phyloP scores from a whole-genome alignment of 306 rosid species.

The Trifolium subterraneum region DNA sequence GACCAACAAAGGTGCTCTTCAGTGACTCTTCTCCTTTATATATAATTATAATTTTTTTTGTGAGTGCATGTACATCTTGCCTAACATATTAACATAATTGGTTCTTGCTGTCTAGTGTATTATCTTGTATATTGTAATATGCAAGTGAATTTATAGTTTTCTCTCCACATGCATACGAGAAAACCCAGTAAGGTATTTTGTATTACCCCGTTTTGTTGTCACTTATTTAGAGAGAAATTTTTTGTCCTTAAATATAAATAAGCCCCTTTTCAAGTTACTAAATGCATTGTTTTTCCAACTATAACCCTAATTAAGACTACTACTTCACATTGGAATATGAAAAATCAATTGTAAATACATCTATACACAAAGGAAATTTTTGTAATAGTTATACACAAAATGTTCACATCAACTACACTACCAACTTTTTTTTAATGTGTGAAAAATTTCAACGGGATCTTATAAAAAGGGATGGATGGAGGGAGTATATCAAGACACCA shows the following conservation, averaged over 20 bases:
- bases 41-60: conserved; percentile 3
- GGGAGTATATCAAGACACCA: neutral
- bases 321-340: too few species aligned
- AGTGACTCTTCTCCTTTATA: conserved; percentile 36
- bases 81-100: neutral
- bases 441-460: too few species aligned
- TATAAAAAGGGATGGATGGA: too few species aligned
- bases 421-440: too few species aligned
- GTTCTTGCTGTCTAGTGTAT: neutral
- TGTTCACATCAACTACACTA: too few species aligned
- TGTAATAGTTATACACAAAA: too few species aligned
- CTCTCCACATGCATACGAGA: neutral
- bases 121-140: conserved; percentile 17
- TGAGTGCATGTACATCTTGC: conserved; percentile 10
- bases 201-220: conserved; percentile 13
- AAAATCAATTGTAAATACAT: too few species aligned
- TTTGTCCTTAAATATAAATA: too few species aligned
- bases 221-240: neutral
- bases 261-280: too few species aligned
- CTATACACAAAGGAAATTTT: too few species aligned
- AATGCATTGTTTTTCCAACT: too few species aligned
- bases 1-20: conserved; percentile 92
- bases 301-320: too few species aligned
- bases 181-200: neutral
- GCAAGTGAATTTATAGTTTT: conserved; percentile 19